Base-by-base conservation (phyloP, 805 yeast species). In the Suhomyces pyralidae region DNA sequence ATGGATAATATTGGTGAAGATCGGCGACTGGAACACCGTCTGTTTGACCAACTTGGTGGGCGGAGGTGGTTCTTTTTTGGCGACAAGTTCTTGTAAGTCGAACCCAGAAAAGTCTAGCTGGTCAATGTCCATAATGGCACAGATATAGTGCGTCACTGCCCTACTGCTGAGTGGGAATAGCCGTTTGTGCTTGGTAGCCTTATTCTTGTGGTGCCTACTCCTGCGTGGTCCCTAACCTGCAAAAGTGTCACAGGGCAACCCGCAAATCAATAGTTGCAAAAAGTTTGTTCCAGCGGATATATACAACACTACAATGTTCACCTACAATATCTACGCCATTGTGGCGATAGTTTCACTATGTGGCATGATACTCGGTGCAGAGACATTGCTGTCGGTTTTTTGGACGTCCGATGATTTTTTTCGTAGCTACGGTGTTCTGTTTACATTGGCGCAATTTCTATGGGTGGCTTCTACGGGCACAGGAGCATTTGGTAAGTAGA, bases 1-100 rank as follows among this genome's bases (percentile, higher is more conserved):
- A 10, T 70, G 69, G 52, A 67, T 65, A 22, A 78, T 66, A 17
- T 65, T 61, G 24, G 61, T 58, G 26, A 77, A 60, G 1, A 73
- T 61, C 2, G 82, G 79, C 15, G 80, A 72, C 15, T 69, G 68
- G 34, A 75, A 58, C n/a, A 79, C 55, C 10, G 77, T 74, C 52
- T 71, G 69, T 55, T 70, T 71, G 36, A 68, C 51, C 46, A 40
- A 46, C 22, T 44, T 22, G 34, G 34, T 15, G 30, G 22, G 26
- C 22, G 44, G 5, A 19, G 7, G 20, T 9, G 14, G 42, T 19
- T 38, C 42, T 17, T 12, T 19, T 38, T 17, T 38, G 42, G 20
- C 42, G 42, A 19, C 20, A 44, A 49, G 55, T 17, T 45, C 51
- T 12, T 46, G 48, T 30, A 53, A 43, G 46, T 48, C 52, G 14